Conservation (phyloP, 1,139 yeast species). For the Kurtzmaniella quercitrusa region DNA sequence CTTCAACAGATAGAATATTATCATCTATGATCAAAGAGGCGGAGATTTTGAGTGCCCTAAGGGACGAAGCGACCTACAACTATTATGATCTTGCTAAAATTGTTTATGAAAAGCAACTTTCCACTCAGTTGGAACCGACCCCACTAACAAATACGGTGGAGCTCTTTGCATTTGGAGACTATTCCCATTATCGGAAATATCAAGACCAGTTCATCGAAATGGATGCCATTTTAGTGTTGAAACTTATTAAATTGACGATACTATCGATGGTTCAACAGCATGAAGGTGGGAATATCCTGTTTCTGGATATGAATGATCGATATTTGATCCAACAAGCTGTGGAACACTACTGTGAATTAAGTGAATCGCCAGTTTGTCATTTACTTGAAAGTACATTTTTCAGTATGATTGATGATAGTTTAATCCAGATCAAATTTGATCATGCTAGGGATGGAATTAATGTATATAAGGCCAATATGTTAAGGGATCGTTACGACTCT, state of each 20-base stretch:
- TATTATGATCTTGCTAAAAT: constrained; percentile 4
- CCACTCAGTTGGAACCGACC: not conserved
- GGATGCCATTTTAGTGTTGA: constrained; percentile 12
- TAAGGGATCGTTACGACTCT: constrained; percentile 31
- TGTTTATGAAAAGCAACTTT: not conserved
- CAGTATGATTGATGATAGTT: constrained; percentile 20
- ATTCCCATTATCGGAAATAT: constrained; percentile 21
- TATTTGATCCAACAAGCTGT: constrained; percentile 20
- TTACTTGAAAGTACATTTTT: constrained; percentile 19
- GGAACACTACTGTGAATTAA: constrained; percentile 4
- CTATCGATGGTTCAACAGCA: constrained; percentile 20
- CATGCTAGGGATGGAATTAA: constrained; percentile 17
- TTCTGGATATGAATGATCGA: constrained; percentile 12
- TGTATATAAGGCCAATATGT: constrained; percentile 15
- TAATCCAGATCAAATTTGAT: constrained; percentile 26
- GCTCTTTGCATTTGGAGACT: constrained; percentile 36
- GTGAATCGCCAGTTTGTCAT: constrained; percentile 4
- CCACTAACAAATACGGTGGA: constrained; percentile 23
- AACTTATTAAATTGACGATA: constrained; percentile 27
- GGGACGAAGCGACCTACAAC: constrained; percentile 5
- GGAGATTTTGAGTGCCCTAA: not conserved
- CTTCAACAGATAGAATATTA: not conserved
- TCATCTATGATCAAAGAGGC: not conserved
- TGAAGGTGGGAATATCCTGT: constrained; percentile 18
- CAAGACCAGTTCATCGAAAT: constrained; percentile 14